These are phyloP conservation scores for Gymnopilus dilepis DNA, from an alignment of 768 basidiomycete species.

Conservation along the genomic window DNA sequence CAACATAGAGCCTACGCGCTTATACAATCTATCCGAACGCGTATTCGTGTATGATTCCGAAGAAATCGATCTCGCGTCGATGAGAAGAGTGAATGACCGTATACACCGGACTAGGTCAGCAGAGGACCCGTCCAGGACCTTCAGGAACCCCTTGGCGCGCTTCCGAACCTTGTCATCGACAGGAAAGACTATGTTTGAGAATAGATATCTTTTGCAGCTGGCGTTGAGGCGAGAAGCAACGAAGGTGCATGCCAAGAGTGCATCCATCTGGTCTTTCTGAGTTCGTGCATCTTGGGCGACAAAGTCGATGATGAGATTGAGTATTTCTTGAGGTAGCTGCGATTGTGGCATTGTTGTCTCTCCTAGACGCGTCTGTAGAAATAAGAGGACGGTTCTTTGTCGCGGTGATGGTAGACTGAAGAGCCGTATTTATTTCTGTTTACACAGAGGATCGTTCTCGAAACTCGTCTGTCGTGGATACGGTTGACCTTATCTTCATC, in stretches of 20 bases:
- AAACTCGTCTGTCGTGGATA: neutral
- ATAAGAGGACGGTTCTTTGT: neutral
- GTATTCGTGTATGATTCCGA: neutral
- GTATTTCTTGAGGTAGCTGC: neutral
- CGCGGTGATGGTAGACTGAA: neutral
- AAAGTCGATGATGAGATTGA: neutral
- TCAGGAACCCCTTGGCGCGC: neutral
- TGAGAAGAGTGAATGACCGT: neutral
- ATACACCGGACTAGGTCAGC: neutral
- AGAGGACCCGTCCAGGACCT: neutral
- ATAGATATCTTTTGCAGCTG: neutral
- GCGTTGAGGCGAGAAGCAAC: neutral
- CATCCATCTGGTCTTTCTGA: neutral
- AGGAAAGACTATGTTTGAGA: neutral
- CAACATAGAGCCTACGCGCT: neutral
- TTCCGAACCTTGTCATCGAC: neutral
- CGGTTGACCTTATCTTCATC: neutral
- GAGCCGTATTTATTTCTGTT: neutral
- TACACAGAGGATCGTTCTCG: conserved; percentile 1
- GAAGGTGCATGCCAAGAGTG: neutral
- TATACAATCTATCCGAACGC: neutral
- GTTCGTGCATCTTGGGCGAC: neutral
- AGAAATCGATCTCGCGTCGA: neutral
- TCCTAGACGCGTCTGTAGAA: too few species aligned
- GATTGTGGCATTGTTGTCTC: neutral